Evolutionary conservation across 495 filamentous ascomycete genomes (phyloP).

Genomic region (Pyrenula massariospora): DNA sequence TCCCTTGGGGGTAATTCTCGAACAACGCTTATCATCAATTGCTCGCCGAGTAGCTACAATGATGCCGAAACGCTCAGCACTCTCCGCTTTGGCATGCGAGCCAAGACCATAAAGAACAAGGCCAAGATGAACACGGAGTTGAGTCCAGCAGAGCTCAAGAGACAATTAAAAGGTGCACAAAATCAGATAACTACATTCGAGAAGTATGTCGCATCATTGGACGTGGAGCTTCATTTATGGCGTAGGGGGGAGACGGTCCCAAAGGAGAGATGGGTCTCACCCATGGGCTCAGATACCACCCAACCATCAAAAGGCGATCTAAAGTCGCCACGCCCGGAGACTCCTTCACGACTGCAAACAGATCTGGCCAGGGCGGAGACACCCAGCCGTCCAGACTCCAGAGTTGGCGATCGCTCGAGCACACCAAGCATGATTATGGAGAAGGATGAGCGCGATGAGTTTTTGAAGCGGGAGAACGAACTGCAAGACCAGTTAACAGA

Average conservation of each 20-base stretch:
- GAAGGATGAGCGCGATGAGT: slow-evolving; percentile 95
- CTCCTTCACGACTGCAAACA: slow-evolving; percentile 67
- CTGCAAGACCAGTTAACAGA: slow-evolving; percentile 92
- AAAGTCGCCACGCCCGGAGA: slow-evolving; percentile 55
- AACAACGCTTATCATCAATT: slow-evolving; percentile 96
- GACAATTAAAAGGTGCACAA: slow-evolving; percentile 81
- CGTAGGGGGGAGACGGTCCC: slow-evolving; percentile 79
- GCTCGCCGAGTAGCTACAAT: slow-evolving; percentile 96
- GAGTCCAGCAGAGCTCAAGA: slow-evolving; percentile 88
- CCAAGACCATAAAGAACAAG: slow-evolving; percentile 99
- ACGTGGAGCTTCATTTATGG: slow-evolving; percentile 78
- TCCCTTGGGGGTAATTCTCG: slow-evolving; percentile 92
- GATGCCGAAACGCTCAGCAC: slow-evolving; percentile 92
- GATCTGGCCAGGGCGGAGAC: slow-evolving; percentile 41
- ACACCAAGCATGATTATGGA: slow-evolving; percentile 82
- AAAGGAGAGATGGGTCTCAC: slow-evolving; percentile 67
- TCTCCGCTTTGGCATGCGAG: slow-evolving; percentile 87
- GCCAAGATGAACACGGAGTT: slow-evolving; percentile 98
- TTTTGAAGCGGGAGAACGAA: slow-evolving; percentile 89
- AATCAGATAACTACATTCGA: slow-evolving; percentile 81
- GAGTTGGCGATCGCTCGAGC: slow-evolving; percentile 74
- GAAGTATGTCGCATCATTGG: slow-evolving; percentile 69
- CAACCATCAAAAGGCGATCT: slow-evolving; percentile 44
- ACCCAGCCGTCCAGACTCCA: slow-evolving; percentile 64
- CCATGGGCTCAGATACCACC: slow-evolving; percentile 45